Percentiles rank a stretch among this genome's conserved stretches.
These are phyloP conservation scores for Heritiera fomes DNA, from an alignment of 345 rosid genomes.

Conservation along the genomic window DNA sequence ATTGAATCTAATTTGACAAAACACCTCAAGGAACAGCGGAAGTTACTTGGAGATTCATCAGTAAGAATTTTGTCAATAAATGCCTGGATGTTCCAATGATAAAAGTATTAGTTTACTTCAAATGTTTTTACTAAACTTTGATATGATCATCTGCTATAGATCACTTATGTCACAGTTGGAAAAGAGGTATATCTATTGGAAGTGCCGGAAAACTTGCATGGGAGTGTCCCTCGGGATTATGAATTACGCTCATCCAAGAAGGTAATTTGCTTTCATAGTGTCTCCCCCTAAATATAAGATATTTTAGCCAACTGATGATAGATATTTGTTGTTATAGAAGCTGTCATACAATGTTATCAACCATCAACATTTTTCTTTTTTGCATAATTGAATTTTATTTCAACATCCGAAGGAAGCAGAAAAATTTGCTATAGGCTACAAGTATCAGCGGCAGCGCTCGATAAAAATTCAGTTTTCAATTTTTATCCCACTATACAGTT, in stretches of 20 bases:
- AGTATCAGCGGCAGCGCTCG: no score
- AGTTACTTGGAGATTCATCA: slow-evolving; percentile 74
- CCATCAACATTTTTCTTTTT: neutral
- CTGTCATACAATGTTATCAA: neutral
- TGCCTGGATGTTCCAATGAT: slow-evolving; percentile 20
- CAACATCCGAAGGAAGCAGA: no score
- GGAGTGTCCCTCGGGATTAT: slow-evolving; percentile 76
- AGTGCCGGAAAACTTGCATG: slow-evolving; percentile 78
- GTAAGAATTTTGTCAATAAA: slow-evolving; percentile 44
- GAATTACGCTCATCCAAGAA: slow-evolving; percentile 94
- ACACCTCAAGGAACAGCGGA: slow-evolving; percentile 85
- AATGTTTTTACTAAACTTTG: slow-evolving; percentile 29
- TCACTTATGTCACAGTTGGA: slow-evolving; percentile 86
- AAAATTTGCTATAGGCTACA: no score
- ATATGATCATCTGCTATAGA: slow-evolving; percentile 45
- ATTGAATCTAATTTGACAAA: slow-evolving; percentile 64
- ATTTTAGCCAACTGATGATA: neutral
- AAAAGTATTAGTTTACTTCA: slow-evolving; percentile 14
- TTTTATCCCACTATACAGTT: neutral
- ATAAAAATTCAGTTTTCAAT: neutral
- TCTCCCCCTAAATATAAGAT: neutral
- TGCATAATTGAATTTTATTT: no score
- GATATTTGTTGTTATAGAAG: neutral
- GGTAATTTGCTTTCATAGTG: slow-evolving; percentile 38
- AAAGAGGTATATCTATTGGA: slow-evolving; percentile 86